A percentile compares a stretch with the other conserved stretches of the same genome.
These are phyloP conservation scores for Xylaria sp. DNA, from an alignment of 2,329 filamentous ascomycete species.

Conservation along the genomic window DNA sequence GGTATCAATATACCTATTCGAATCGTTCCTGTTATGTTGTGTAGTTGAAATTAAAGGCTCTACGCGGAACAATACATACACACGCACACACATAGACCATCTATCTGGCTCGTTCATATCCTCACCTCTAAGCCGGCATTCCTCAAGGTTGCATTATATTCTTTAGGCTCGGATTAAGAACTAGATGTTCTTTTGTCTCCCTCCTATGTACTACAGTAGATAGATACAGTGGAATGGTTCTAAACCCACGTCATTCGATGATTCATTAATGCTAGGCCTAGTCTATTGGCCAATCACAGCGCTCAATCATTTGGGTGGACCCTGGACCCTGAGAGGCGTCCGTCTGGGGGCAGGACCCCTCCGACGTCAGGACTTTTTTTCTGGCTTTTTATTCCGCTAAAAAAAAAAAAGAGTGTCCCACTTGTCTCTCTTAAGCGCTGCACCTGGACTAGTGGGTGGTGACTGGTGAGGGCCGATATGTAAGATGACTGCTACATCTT, in stretches of 20 bases:
- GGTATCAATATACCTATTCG: not conserved
- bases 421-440: conserved; percentile 18
- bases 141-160: too few relatives aligned
- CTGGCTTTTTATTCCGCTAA: not conserved
- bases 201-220: too few relatives aligned
- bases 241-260: conserved; percentile 5
- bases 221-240: too few relatives aligned
- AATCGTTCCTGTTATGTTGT: too few relatives aligned
- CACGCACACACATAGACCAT: too few relatives aligned
- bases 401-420: not conserved
- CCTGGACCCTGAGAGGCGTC: not conserved
- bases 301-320: not conserved
- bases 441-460: not conserved
- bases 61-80: too few relatives aligned
- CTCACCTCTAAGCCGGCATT: too few relatives aligned
- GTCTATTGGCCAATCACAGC: not conserved
- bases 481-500: conserved; percentile 47
- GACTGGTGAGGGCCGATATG: conserved; percentile 31
- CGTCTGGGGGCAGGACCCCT: not conserved
- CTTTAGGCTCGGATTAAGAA: too few relatives aligned
- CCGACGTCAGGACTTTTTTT: conserved; percentile 40
- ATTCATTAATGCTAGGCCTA: conserved; percentile 2
- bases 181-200: too few relatives aligned
- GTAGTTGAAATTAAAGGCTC: too few relatives aligned
- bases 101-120: too few relatives aligned